Evolutionary conservation across 805 yeast genomes (phyloP).

Genomic region (Blastobotrys mokoenaii): DNA sequence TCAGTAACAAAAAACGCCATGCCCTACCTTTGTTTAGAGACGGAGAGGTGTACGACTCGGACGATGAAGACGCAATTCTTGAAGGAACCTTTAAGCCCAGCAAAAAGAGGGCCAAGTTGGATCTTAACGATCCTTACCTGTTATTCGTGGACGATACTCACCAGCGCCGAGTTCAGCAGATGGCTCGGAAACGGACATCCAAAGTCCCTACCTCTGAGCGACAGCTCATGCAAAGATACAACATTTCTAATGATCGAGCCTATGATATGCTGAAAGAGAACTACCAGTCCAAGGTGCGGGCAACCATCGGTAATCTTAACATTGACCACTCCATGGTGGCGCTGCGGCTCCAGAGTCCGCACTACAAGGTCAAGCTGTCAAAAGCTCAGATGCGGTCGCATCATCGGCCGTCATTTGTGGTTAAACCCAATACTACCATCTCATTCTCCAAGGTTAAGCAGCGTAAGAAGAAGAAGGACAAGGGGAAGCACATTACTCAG

Average conservation of each 20-base stretch:
- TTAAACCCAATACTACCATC: conserved; percentile 70
- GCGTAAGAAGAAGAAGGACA: conserved; percentile 83
- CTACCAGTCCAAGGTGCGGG: conserved; percentile 84
- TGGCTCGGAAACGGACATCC: conserved; percentile 8
- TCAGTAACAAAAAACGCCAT: too few relatives aligned
- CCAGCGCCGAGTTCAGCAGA: background rate
- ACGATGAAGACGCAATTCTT: conserved; percentile 57
- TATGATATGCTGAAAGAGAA: conserved; percentile 77
- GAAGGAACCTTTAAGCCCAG: conserved; percentile 45
- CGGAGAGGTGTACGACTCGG: conserved; percentile 20
- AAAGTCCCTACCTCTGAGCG: conserved; percentile 46
- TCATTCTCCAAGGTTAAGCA: conserved; percentile 65
- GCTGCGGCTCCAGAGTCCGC: conserved; percentile 77
- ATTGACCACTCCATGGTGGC: conserved; percentile 94
- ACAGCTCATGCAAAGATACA: conserved; percentile 52
- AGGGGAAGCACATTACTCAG: conserved; percentile 72
- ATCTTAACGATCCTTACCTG: conserved; percentile 81
- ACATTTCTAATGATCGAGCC: conserved; percentile 80
- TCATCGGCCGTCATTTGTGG: conserved; percentile 70
- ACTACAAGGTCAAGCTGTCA: conserved; percentile 68
- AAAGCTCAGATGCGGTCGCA: conserved; percentile 63
- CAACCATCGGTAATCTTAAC: conserved; percentile 81
- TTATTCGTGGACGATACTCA: conserved; percentile 47
- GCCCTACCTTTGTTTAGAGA: background rate
- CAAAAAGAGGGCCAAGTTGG: conserved; percentile 37